Base-by-base conservation (phyloP, 768 basidiomycete genomes). In the Russula virescens region DNA sequence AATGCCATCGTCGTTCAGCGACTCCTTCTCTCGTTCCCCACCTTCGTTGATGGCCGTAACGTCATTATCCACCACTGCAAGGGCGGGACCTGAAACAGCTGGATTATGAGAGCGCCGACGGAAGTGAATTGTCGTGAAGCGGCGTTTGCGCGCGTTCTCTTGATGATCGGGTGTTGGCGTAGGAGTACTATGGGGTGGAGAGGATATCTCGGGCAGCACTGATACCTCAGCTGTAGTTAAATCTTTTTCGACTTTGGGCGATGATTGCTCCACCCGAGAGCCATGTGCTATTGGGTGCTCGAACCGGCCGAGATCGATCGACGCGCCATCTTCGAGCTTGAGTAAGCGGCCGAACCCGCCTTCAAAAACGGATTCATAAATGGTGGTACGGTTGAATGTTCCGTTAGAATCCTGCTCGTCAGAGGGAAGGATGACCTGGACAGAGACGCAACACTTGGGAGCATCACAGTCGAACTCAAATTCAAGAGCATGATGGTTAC, bases 391-490 rank as follows among this genome's bases (percentile, higher is more conserved):
- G 46, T 81, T 81, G 31, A 62, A 48, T 3, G 63, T 47, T 63
- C 74, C 75, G 51, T 76, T 74, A 43, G 84, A 83, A 8, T 83
- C 84, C 63, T 88, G 84, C 34, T 81, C 78, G 4, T 45, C 38
- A 28, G 86, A 81, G 5, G 87, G 81, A 0, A 92, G 77, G 38
- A 91, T 77, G 51, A 93, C 86, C 65, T 90, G 81, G 21, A 97
- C 82, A 42, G 86, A 84, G 62, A 97, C 85, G 23, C 81, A 83
- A 69, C 92, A 93, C 68, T 87, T 88, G 9, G 94, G 88, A 0
- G 93, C 86, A 62, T 94, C 91, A 66, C 90, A 91, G 71, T 98
- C 94, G 73, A 89, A 98, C 71, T 90, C 87, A 73, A 97, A 98
- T 71, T 93, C 92, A 62, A 96, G 79, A 19, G 86, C 84, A 68